Percentiles rank a stretch among this genome's conserved stretches.
Evolutionary conservation across 2,329 filamentous ascomycete genomes (phyloP).

Genomic region (Thelonectria rubi): DNA sequence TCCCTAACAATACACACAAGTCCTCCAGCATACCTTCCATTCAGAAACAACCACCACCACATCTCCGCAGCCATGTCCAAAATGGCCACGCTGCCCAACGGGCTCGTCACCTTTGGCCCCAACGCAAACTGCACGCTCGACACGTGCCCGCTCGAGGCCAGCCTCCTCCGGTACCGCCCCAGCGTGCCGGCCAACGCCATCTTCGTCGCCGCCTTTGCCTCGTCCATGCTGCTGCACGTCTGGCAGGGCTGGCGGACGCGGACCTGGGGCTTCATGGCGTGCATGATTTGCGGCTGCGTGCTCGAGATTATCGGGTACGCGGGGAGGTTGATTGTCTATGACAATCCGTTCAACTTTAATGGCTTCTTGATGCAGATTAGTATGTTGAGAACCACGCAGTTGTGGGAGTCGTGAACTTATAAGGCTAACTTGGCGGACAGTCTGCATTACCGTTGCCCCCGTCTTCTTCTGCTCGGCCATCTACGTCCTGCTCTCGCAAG

Average conservation of each 20-base stretch:
- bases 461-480: constrained; percentile 44
- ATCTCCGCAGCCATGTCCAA: constrained; percentile 15
- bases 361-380: constrained; percentile 73
- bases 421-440: constrained; percentile 24
- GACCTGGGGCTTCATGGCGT: constrained; percentile 53
- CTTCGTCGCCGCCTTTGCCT: constrained; percentile 34
- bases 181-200: constrained; percentile 33
- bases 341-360: constrained; percentile 64
- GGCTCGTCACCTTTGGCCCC: constrained; percentile 37
- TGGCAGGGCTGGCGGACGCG: constrained; percentile 34
- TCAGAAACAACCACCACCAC: no score
- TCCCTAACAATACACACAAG: no score
- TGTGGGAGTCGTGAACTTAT: background rate
- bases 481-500: constrained; percentile 43
- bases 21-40: no score
- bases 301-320: constrained; percentile 69
- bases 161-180: constrained; percentile 37
- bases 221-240: constrained; percentile 30
- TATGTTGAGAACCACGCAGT: constrained; percentile 43
- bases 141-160: constrained; percentile 37
- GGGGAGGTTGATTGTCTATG: constrained; percentile 63
- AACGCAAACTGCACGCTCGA: constrained; percentile 40
- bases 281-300: constrained; percentile 63
- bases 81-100: constrained; percentile 30
- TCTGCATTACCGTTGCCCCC: constrained; percentile 46